These are phyloP conservation scores for Vaccinium corymbosum DNA, from an alignment of 148 eudicot species.

Conservation along the genomic window DNA sequence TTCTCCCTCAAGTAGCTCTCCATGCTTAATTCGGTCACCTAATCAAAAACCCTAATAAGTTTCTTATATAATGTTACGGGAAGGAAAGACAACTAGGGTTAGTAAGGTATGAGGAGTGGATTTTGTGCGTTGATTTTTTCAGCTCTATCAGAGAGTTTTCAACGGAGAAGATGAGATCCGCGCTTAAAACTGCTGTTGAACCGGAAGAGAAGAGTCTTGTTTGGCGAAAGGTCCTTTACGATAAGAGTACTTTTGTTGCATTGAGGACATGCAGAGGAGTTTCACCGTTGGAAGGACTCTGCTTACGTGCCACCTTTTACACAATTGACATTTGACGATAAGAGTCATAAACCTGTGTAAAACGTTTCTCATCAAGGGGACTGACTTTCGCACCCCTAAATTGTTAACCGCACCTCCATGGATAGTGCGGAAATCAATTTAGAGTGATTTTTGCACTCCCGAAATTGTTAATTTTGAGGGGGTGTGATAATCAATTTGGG, in stretches of 20 bases:
- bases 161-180: background rate
- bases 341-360: too few relatives aligned
- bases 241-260: background rate
- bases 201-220: background rate
- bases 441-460: too few relatives aligned
- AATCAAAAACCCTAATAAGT: background rate
- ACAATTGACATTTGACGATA: too few relatives aligned
- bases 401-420: too few relatives aligned
- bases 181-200: background rate
- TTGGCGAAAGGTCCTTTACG: background rate
- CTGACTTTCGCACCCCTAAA: too few relatives aligned
- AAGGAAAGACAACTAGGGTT: background rate
- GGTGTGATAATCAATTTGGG: too few relatives aligned
- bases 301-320: too few relatives aligned
- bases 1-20: conserved; percentile 62
- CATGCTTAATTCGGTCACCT: conserved; percentile 23
- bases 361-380: too few relatives aligned
- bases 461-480: too few relatives aligned
- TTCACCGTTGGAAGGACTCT: too few relatives aligned
- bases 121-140: background rate
- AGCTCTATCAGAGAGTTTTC: background rate
- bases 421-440: too few relatives aligned
- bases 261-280: background rate
- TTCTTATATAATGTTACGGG: background rate
- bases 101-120: background rate